Conservation (phyloP, 2,329 filamentous ascomycete genomes). For the Talaromyces verruculosus region DNA sequence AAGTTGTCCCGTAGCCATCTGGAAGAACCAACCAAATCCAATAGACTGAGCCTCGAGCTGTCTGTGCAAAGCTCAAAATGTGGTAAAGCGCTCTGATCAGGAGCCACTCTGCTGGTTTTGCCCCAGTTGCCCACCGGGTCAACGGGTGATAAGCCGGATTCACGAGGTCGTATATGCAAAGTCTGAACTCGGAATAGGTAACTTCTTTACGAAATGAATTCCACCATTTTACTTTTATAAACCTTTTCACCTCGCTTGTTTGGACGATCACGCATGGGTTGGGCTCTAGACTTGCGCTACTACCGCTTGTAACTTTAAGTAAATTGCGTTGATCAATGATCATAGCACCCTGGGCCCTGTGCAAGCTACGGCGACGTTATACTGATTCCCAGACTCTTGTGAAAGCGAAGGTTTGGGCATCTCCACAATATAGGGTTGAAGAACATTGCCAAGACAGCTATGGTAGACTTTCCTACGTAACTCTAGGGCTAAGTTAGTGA, state of each 20-base stretch:
- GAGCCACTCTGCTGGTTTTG: background rate
- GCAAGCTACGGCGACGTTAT: background rate
- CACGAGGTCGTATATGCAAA: background rate
- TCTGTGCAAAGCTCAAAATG: background rate
- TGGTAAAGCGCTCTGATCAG: background rate
- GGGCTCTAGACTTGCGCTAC: background rate
- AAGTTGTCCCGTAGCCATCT: background rate
- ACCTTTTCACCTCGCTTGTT: background rate
- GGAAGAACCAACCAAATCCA: background rate
- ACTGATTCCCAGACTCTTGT: background rate
- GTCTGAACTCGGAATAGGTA: background rate
- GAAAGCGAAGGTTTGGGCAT: background rate
- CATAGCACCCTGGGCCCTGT: background rate
- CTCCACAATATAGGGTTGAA: background rate
- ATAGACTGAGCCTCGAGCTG: background rate
- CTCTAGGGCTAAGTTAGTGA: background rate
- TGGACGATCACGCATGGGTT: background rate
- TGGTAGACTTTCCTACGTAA: background rate
- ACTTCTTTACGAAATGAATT: background rate
- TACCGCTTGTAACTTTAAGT: background rate
- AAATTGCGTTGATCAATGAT: background rate
- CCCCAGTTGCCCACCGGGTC: background rate
- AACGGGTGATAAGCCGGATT: background rate
- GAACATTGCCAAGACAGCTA: background rate
- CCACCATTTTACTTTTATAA: background rate